Conservation (phyloP, 371 early-diverging fungal species). For the Batkoa obscura region DNA sequence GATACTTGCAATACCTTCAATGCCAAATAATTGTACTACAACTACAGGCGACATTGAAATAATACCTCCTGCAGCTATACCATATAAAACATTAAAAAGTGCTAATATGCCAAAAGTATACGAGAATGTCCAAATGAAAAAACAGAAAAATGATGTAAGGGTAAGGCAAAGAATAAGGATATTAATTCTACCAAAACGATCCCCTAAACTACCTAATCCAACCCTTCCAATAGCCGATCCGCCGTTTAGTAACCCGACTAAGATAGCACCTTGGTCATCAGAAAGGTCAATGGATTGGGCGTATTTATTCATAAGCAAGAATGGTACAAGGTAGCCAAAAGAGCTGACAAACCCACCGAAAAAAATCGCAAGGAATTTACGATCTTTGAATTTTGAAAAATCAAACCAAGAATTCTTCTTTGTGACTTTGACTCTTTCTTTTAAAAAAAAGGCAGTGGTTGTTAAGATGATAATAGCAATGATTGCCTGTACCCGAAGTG, state of each 20-base stretch:
- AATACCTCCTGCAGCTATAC: constrained; percentile 33
- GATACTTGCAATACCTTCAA: constrained; percentile 18
- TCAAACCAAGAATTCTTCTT: constrained; percentile 3
- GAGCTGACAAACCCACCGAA: constrained; percentile 13
- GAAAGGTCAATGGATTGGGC: constrained; percentile 12
- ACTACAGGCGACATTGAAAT: constrained; percentile 21
- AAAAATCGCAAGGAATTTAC: constrained; percentile 12
- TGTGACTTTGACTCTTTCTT: not conserved
- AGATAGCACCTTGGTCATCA: constrained; percentile 22
- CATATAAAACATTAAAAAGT: constrained; percentile 31
- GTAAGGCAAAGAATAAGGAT: constrained; percentile 21
- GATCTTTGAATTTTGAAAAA: constrained; percentile 14
- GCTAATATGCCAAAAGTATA: constrained; percentile 19
- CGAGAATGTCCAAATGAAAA: constrained; percentile 40
- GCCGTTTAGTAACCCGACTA: constrained; percentile 29
- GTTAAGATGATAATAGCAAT: constrained; percentile 18
- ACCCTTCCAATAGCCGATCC: constrained; percentile 42
- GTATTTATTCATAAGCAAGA: constrained; percentile 16
- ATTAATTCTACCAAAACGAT: constrained; percentile 37
- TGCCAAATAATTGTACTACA: constrained; percentile 25
- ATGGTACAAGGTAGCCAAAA: constrained; percentile 15
- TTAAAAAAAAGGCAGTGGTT: not conserved
- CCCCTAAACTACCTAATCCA: constrained; percentile 33
- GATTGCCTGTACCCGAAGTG: constrained; percentile 38
- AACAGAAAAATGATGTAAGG: constrained; percentile 21